These are phyloP conservation scores for Artemisia annua DNA, from an alignment of 129 eudicot species.

Conservation along the genomic window DNA sequence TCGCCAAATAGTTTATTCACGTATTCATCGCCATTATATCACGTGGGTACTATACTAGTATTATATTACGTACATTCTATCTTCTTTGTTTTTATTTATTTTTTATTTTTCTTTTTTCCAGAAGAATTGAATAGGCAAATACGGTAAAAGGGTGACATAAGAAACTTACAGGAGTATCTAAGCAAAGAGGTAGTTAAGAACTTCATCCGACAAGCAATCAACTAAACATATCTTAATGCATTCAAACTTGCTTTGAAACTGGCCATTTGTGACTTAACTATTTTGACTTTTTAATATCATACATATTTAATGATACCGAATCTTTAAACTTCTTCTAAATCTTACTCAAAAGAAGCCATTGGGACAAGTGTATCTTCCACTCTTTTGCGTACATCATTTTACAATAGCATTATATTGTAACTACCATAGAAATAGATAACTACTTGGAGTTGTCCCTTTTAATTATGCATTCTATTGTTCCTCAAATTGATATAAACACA, in stretches of 20 bases:
- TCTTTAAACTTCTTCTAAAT: not conserved
- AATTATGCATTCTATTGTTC: not conserved
- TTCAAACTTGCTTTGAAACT: slow-evolving; percentile 44
- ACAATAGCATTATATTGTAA: too few species aligned
- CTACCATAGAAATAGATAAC: not conserved
- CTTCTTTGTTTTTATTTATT: too few species aligned
- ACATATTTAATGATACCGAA: not conserved
- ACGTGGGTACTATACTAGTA: too few species aligned
- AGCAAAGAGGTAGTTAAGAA: slow-evolving; percentile 41
- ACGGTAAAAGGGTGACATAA: slow-evolving; percentile 26
- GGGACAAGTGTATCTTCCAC: slow-evolving; percentile 9
- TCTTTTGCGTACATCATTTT: too few species aligned
- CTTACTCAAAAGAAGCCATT: slow-evolving; percentile 16
- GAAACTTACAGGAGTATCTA: slow-evolving; percentile 36
- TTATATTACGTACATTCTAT: too few species aligned
- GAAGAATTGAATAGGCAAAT: not conserved
- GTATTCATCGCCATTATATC: too few species aligned
- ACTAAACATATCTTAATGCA: slow-evolving; percentile 22
- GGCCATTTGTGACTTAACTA: slow-evolving; percentile 28
- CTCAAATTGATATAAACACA: too few species aligned
- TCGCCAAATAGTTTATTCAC: too few species aligned
- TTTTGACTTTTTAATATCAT: slow-evolving; percentile 24
- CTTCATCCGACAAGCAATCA: slow-evolving; percentile 30
- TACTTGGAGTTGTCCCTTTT: not conserved
- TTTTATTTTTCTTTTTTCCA: too few species aligned